Conservation (phyloP, 164 flowering plant species). For the Hamamelis virginiana region DNA sequence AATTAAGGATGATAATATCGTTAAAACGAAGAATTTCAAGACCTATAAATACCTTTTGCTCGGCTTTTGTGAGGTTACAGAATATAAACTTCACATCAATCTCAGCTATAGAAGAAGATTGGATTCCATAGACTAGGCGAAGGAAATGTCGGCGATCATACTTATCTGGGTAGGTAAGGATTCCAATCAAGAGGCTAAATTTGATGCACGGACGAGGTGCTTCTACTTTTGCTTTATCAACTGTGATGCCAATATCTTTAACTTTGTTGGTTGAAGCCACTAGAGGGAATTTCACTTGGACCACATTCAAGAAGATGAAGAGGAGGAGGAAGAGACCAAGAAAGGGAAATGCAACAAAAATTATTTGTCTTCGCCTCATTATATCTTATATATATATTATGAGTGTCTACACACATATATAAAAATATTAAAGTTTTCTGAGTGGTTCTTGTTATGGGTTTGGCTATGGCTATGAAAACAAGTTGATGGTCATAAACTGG, state of each 20-base stretch:
- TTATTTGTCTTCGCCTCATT: conserved; percentile 21
- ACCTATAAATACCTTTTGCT: conserved; percentile 42
- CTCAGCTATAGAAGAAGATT: conserved; percentile 41
- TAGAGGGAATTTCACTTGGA: conserved; percentile 7
- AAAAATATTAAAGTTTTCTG: too few species aligned
- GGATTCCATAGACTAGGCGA: conserved; percentile 56
- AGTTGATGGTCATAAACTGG: too few species aligned
- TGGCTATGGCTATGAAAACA: too few species aligned
- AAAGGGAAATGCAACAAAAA: conserved; percentile 24
- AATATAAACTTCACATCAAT: conserved; percentile 54
- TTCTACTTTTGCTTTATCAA: not conserved
- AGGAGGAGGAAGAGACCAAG: conserved; percentile 27
- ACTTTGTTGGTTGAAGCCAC: not conserved
- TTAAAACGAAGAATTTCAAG: conserved; percentile 58
- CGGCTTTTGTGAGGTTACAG: conserved; percentile 62
- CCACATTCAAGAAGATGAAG: conserved; percentile 23
- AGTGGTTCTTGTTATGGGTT: too few species aligned
- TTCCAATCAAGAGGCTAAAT: conserved; percentile 57
- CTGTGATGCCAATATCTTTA: not conserved
- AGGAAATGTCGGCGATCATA: conserved; percentile 66
- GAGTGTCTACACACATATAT: too few species aligned
- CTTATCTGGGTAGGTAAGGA: conserved; percentile 48
- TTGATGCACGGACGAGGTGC: conserved; percentile 1
- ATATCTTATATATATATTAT: too few species aligned
- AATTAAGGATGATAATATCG: conserved; percentile 62